Base-by-base conservation (phyloP, 2,329 filamentous ascomycete genomes). In the Cladosporium colombiae region DNA sequence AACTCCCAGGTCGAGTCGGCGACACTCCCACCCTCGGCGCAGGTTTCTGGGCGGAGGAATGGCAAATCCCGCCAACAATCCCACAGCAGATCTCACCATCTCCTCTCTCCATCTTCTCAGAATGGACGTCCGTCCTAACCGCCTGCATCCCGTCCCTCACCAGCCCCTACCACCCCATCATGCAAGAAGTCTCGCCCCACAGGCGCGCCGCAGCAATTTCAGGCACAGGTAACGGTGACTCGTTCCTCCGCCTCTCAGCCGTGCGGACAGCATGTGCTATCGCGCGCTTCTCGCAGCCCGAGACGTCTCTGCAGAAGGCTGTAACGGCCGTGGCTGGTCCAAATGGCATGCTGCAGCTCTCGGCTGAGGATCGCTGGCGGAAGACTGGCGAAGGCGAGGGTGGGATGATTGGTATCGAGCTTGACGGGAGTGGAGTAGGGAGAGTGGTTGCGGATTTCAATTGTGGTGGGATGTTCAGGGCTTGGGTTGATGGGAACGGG, bases 21-120 rank as follows among this genome's bases (percentile, higher is more conserved):
- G 93, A 97, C 75, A 97, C 93, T 13, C 92, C 93, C 0, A 90
- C 89, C 0, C 81, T 93, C 0, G 93, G 93, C 0, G 90, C 92
- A 0, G 93, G 93, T 0, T 97, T 93, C 77, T 97, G 92, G 92
- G 92, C 93, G 0, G 93, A 96, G 75, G 86, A 93, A 70, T 96
- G 92, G 92, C n/a, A 65, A 16, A 63, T 63, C 16, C 21, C 64
- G 13, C 2, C 49, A 52, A 59, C 25, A 37, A 23, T 33, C 10
- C 18, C 49, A 35, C 14, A 53, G 49, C 27, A 35, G 27, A 14
- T 21, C 25, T 18, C 49, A 3, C 40, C 58, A 27, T 49, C 62
- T 59, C 40, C 35, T 56, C 18, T 66, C 53, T 23, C 61, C 37
- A 21, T 13, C 70, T 14, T 37, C 7, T 21, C 52, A 14, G 27